Evolutionary conservation across 345 rosid species (phyloP).

Genomic region (Pelargonium nanum): DNA sequence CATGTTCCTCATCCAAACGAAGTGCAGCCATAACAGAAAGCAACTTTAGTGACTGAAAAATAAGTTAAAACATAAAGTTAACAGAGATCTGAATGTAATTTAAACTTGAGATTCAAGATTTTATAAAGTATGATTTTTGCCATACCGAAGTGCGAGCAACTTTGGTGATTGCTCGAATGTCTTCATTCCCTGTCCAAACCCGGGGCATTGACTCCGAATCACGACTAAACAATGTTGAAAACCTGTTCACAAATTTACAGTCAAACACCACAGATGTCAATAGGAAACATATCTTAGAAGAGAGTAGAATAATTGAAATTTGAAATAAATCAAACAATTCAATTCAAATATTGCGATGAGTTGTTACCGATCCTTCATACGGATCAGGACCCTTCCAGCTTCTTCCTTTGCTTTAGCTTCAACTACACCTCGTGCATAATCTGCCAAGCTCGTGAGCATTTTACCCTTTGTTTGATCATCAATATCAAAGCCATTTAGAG

Average conservation of each 20-base stretch:
- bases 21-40: slow-evolving; percentile 76
- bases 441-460: slow-evolving; percentile 48
- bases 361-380: slow-evolving; percentile 85
- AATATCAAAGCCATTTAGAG: slow-evolving; percentile 72
- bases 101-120: neutral
- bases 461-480: slow-evolving; percentile 50
- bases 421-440: slow-evolving; percentile 61
- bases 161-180: slow-evolving; percentile 86
- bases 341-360: slow-evolving; percentile 11
- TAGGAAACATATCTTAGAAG: neutral
- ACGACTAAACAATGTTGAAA: slow-evolving; percentile 76
- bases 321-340: slow-evolving; percentile 10
- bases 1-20: slow-evolving; percentile 66
- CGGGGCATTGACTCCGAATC: slow-evolving; percentile 98
- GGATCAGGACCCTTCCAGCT: slow-evolving; percentile 74
- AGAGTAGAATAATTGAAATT: neutral
- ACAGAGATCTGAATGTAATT: slow-evolving; percentile 4
- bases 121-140: neutral
- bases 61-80: slow-evolving; percentile 11
- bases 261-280: slow-evolving; percentile 9
- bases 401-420: slow-evolving; percentile 88
- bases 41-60: slow-evolving; percentile 75
- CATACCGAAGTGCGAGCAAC: slow-evolving; percentile 83
- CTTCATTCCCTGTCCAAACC: slow-evolving; percentile 97
- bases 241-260: slow-evolving; percentile 37